Percentiles rank a stretch among this genome's conserved stretches.
phyloP scores from a whole-genome alignment of 306 rosid species.

The Castanopsis chinensis region DNA sequence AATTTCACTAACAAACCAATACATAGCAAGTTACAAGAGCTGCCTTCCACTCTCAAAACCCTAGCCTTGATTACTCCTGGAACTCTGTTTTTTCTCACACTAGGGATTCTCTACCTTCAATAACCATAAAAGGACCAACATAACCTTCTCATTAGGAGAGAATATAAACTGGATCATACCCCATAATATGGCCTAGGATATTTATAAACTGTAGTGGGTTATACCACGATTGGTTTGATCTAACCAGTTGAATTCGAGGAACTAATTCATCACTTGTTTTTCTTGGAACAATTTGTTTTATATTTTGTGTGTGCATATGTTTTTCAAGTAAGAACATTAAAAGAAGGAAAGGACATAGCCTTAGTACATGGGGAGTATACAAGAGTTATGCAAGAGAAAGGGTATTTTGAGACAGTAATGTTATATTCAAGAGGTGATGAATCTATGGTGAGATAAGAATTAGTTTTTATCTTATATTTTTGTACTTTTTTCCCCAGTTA shows the following conservation, averaged over 20 bases:
- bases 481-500: not conserved
- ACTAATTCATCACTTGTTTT: not conserved
- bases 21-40: not conserved
- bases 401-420: not conserved
- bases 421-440: not conserved
- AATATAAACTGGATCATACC: not conserved
- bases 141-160: not conserved
- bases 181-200: not conserved
- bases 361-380: not conserved
- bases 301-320: not conserved
- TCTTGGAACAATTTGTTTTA: constrained; percentile 3
- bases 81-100: not conserved
- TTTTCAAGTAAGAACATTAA: not conserved
- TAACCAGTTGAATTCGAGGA: not conserved
- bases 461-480: not conserved
- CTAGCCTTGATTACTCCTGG: not conserved
- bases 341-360: not conserved
- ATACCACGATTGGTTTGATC: not conserved
- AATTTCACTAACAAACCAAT: not conserved
- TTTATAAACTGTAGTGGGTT: not conserved
- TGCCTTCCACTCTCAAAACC: not conserved
- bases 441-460: not conserved
- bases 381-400: not conserved
- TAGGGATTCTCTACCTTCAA: not conserved
- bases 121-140: not conserved